Evolutionary conservation across 257 asterid genomes (phyloP).

Genomic region (Ehretia macrophylla): DNA sequence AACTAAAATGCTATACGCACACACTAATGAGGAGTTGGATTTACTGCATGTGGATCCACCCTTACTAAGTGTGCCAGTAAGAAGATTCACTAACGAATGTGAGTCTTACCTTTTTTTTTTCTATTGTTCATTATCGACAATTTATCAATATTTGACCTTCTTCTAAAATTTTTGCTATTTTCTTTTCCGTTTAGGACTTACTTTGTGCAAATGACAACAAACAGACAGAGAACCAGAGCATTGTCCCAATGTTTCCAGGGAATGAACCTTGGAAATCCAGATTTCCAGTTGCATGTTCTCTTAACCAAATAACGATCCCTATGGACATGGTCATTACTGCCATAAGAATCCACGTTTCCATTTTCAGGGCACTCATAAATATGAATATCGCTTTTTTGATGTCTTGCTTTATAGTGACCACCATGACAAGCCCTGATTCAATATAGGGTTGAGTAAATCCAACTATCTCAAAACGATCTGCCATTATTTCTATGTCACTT

Average conservation of each 20-base stretch:
- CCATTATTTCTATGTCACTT: conserved; percentile 54
- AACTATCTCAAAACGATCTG: conserved; percentile 39
- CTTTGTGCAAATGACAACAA: conserved; percentile 47
- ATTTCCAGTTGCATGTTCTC: conserved; percentile 40
- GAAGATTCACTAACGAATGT: no score
- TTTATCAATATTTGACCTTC: no score
- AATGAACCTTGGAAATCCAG: conserved; percentile 33
- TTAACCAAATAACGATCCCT: conserved; percentile 46
- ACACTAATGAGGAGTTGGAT: no score
- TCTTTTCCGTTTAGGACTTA: no score
- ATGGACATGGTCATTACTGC: conserved; percentile 34
- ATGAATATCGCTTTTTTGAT: conserved; percentile 28
- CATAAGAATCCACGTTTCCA: conserved; percentile 46
- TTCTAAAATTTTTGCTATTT: no score
- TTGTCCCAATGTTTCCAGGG: conserved; percentile 28
- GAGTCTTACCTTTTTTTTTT: no score
- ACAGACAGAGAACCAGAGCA: conserved; percentile 64
- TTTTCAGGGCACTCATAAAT: conserved; percentile 40
- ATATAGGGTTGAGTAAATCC: conserved; percentile 62
- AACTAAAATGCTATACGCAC: no score
- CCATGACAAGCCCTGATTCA: conserved; percentile 57
- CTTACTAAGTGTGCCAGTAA: no score
- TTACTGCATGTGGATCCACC: no score
- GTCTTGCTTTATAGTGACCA: conserved; percentile 37
- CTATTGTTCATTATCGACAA: no score